Base-by-base conservation (phyloP, 768 basidiomycete species). In the Tulasnella calospora region DNA sequence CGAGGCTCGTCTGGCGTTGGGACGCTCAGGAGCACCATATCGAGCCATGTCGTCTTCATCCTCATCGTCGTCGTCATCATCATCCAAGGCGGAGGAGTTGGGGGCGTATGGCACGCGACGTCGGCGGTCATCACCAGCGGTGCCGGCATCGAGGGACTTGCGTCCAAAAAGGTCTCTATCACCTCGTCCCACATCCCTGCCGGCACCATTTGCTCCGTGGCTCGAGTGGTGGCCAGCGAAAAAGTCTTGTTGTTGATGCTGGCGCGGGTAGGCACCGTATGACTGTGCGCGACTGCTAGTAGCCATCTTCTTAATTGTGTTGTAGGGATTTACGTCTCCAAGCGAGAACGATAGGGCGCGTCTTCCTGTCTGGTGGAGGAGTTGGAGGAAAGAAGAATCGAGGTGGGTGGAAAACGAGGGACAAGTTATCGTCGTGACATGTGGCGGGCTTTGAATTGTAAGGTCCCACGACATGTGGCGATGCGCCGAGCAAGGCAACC, bases 71-170 rank as follows among this genome's bases (percentile, higher is more conserved):
- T 57, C 75, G 40, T 30, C 75, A 6, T 17, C 27, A 35, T 76
- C 75, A 21, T 38, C 75, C n/a, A 55, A 19, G 17, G 47, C 51
- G 0, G 75, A 76, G 51, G 75, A 76, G 30, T 51, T 46, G 3
- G 23, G 15, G 17, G 44, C 57, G 33, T 40, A 76, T 30, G 61
- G 61, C 30, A 38, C 61, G 41, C 75, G 51, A 55, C 75, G 75
- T 10, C 73, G 73, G 55, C 55, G 47, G 55, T 69, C 75, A 55
- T 61, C 75, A 23, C 74, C 74, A 74, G n/a, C 75, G 51, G 13
- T 76, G n/a, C 75, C 75, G 46, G 51, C 21, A 40, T 55, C 61
- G 75, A 46, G 27, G 21, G 71, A 72, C 71, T 46, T 72, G 71
- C 71, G 47, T 8, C 61, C 75, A 44, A 61, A 76, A 9, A 21